Evolutionary conservation across 768 basidiomycete species (phyloP).

Genomic region (Suillus brevipes): DNA sequence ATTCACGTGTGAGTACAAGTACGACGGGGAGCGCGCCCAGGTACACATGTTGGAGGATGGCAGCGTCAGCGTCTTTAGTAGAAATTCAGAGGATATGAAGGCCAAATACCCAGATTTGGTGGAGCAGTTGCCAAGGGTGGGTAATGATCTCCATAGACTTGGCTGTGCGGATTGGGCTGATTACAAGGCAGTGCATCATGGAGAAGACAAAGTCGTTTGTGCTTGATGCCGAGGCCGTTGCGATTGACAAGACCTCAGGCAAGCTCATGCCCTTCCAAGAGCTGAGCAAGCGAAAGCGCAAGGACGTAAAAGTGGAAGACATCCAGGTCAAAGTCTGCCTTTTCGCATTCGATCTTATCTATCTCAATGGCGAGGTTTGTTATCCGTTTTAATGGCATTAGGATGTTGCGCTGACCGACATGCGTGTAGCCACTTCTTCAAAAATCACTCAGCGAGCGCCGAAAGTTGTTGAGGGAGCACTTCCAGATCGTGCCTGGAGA

Average conservation of each 20-base stretch:
- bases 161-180: background rate
- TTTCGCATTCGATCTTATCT: conserved; percentile 96
- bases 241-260: conserved; percentile 81
- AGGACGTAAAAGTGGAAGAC: conserved; percentile 97
- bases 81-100: conserved; percentile 99
- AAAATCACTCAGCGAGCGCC: conserved; percentile 70
- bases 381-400: conserved; percentile 8
- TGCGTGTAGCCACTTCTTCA: conserved; percentile 73
- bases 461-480: conserved; percentile 73
- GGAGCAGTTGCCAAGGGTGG: conserved; percentile 84
- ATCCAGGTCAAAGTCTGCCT: conserved; percentile 96
- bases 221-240: conserved; percentile 94
- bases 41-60: conserved; percentile 86
- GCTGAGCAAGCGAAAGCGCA: conserved; percentile 89
- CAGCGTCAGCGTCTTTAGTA: conserved; percentile 85
- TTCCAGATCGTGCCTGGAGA: conserved; percentile 85
- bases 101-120: conserved; percentile 99
- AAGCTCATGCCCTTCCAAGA: conserved; percentile 98
- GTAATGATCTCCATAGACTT: conserved; percentile 15
- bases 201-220: conserved; percentile 86
- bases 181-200: conserved; percentile 71
- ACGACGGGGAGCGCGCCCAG: conserved; percentile 97
- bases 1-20: conserved; percentile 99
- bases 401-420: background rate
- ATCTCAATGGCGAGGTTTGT: conserved; percentile 89